Conservation (phyloP, 129 eudicot genomes). For the Flaveria brownii region DNA sequence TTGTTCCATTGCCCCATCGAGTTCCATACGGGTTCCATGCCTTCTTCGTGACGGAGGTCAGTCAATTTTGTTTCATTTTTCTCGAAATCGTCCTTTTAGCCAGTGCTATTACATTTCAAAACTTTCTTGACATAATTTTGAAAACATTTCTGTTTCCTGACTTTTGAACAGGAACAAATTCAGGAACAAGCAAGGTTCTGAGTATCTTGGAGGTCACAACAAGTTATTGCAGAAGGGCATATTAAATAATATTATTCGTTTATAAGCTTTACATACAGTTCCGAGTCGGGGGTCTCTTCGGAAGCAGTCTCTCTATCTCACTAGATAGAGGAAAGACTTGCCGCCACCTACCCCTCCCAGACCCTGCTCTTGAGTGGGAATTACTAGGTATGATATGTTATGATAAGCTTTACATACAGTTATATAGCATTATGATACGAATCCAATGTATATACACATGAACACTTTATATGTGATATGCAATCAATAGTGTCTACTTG, state of each 20-base stretch:
- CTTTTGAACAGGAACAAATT: slow-evolving; percentile 64
- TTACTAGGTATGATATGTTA: too few species aligned
- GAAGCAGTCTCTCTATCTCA: too few species aligned
- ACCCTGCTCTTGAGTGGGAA: too few species aligned
- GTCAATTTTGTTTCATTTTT: slow-evolving; percentile 20
- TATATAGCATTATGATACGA: slow-evolving; percentile 16
- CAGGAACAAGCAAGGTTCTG: slow-evolving; percentile 63
- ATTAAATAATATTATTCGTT: neutral
- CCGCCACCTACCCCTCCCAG: too few species aligned
- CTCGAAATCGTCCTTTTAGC: neutral
- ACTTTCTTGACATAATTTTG: neutral
- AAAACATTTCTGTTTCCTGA: neutral
- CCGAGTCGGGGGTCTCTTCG: too few species aligned
- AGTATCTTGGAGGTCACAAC: slow-evolving; percentile 18
- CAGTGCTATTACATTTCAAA: neutral
- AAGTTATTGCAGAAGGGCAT: slow-evolving; percentile 3
- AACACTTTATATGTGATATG: slow-evolving; percentile 24
- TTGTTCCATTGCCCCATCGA: slow-evolving; percentile 79
- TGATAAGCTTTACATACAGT: slow-evolving; percentile 10
- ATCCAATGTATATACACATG: slow-evolving; percentile 15
- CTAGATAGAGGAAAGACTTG: too few species aligned
- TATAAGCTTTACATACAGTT: slow-evolving; percentile 9
- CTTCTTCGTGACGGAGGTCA: slow-evolving; percentile 90
- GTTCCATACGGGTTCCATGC: slow-evolving; percentile 99
- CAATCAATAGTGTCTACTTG: neutral